Evolutionary conservation across 176 grass and related monocot genomes (phyloP).

Genomic region (Alopecurus myosuroides): DNA sequence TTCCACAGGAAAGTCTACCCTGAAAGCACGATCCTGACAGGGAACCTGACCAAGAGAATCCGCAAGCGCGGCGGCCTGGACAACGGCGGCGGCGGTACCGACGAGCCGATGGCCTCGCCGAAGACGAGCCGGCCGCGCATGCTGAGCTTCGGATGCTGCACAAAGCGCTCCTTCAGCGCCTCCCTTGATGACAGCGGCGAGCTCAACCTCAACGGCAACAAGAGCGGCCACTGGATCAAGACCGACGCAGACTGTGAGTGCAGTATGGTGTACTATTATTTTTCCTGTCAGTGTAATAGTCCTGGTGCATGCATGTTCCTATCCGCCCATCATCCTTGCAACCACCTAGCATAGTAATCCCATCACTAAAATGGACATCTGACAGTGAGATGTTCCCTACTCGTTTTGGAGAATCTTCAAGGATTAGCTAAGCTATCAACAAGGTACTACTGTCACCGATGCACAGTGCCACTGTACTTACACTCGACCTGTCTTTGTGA

Average conservation of each 20-base stretch:
- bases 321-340: neutral
- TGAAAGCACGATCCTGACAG: constrained; percentile 37
- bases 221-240: constrained; percentile 92
- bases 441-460: neutral
- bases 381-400: constrained; percentile 6
- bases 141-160: constrained; percentile 57
- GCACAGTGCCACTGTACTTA: constrained; percentile 3
- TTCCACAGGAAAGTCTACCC: constrained; percentile 98
- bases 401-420: constrained; percentile 20
- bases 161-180: constrained; percentile 32
- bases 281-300: neutral
- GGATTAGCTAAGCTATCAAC: constrained; percentile 5
- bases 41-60: constrained; percentile 30
- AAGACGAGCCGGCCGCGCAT: constrained; percentile 12
- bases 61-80: neutral
- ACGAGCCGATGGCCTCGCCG: neutral
- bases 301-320: neutral
- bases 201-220: constrained; percentile 33
- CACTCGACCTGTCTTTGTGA: neutral
- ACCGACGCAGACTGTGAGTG: constrained; percentile 96
- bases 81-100: neutral
- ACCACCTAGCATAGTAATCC: neutral
- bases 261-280: neutral
- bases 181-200: constrained; percentile 13
- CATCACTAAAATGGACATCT: constrained; percentile 15